Percentiles rank a stretch among this genome's conserved stretches.
Evolutionary conservation across 2,329 filamentous ascomycete species (phyloP).

Genomic region (Calonectria fujianensis): DNA sequence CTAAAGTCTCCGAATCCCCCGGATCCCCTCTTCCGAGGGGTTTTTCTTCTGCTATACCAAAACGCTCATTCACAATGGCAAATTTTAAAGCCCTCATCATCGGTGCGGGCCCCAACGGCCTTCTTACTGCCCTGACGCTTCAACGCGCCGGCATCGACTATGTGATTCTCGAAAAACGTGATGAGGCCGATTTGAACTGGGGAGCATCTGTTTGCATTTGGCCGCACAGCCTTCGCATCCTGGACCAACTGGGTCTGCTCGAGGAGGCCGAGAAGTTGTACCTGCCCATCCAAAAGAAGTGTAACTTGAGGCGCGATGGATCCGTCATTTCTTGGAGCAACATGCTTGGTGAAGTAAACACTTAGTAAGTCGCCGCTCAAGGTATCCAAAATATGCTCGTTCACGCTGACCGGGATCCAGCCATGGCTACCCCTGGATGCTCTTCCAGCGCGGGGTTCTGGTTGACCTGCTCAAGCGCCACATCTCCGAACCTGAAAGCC

Average conservation of each 20-base stretch:
- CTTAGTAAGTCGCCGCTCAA: not conserved
- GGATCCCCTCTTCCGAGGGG: not conserved
- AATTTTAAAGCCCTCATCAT: conserved; percentile 16
- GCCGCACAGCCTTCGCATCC: conserved; percentile 53
- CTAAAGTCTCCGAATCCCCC: not conserved
- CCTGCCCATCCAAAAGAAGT: conserved; percentile 31
- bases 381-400: not conserved
- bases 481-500: conserved; percentile 33
- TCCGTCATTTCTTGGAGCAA: conserved; percentile 25
- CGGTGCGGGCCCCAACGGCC: conserved; percentile 4
- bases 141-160: conserved; percentile 11
- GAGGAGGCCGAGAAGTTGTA: conserved; percentile 20
- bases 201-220: conserved; percentile 40
- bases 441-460: conserved; percentile 45
- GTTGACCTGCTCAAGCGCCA: conserved; percentile 43
- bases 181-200: conserved; percentile 6
- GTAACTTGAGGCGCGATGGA: conserved; percentile 26
- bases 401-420: conserved; percentile 17
- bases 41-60: not conserved
- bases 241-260: conserved; percentile 58
- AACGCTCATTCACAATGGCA: not conserved
- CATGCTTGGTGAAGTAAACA: conserved; percentile 21
- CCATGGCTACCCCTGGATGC: conserved; percentile 47
- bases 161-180: conserved; percentile 4
- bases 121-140: not conserved